Conservation (phyloP, 805 yeast genomes). For the Hanseniaspora guilliermondii region DNA sequence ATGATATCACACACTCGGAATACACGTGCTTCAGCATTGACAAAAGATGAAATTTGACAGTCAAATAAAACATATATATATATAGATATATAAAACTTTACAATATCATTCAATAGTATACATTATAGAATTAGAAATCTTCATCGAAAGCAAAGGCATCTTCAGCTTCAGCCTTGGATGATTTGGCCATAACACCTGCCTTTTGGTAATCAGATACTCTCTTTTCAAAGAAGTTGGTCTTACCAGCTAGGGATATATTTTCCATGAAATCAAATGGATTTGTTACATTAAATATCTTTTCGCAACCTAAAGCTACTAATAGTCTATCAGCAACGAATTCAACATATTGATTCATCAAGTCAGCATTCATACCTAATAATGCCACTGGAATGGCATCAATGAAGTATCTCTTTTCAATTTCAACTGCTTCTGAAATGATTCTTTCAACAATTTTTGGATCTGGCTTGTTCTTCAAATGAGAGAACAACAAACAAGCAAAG, state of each 20-base stretch:
- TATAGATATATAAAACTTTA: no score
- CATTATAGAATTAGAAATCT: slow-evolving; percentile 50
- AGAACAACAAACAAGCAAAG: slow-evolving; percentile 88
- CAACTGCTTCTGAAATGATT: slow-evolving; percentile 90
- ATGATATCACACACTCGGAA: no score
- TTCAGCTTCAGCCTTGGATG: slow-evolving; percentile 39
- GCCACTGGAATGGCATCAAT: slow-evolving; percentile 91
- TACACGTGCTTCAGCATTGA: no score
- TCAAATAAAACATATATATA: background rate
- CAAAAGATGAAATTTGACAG: no score
- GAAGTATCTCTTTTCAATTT: slow-evolving; percentile 85
- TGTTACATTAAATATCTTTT: slow-evolving; percentile 71
- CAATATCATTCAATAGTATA: background rate
- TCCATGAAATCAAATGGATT: slow-evolving; percentile 99
- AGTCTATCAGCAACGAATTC: slow-evolving; percentile 96
- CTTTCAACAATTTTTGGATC: slow-evolving; percentile 61
- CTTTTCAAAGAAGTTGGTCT: slow-evolving; percentile 97
- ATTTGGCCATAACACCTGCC: slow-evolving; percentile 94
- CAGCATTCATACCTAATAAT: slow-evolving; percentile 86
- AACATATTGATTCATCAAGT: slow-evolving; percentile 93
- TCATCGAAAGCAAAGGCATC: slow-evolving; percentile 76
- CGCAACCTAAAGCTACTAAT: slow-evolving; percentile 79
- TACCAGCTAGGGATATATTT: slow-evolving; percentile 94
- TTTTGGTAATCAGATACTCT: slow-evolving; percentile 97
- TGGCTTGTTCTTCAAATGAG: slow-evolving; percentile 87